A percentile compares a stretch with the other conserved stretches of the same genome.
Evolutionary conservation across 2,329 filamentous ascomycete species (phyloP).

Genomic region (Cladophialophora chaetospira): DNA sequence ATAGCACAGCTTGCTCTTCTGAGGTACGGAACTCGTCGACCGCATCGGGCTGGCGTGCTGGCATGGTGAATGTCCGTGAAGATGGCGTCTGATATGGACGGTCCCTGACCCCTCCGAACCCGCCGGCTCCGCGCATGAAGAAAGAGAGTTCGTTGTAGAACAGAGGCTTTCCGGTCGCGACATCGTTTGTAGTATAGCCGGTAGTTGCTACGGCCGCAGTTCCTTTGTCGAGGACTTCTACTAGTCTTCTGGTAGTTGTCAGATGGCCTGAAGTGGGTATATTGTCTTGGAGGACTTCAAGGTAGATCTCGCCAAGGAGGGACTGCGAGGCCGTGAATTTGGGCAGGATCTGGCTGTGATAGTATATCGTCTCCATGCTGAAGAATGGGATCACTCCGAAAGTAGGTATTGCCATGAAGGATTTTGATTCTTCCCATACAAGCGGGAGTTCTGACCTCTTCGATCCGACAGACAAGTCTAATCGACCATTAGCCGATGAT

Average conservation of each 20-base stretch:
- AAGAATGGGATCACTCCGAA: slow-evolving; percentile 94
- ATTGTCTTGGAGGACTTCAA: slow-evolving; percentile 87
- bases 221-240: slow-evolving; percentile 96
- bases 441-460: slow-evolving; percentile 84
- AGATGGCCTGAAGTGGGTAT: slow-evolving; percentile 71
- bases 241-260: slow-evolving; percentile 57
- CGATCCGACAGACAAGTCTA: slow-evolving; percentile 80
- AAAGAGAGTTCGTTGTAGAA: slow-evolving; percentile 97
- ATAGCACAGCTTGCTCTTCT: slow-evolving; percentile 88
- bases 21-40: slow-evolving; percentile 82
- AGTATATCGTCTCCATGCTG: slow-evolving; percentile 76
- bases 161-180: slow-evolving; percentile 78
- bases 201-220: slow-evolving; percentile 79
- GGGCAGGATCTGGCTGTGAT: slow-evolving; percentile 77
- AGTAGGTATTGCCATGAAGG: slow-evolving; percentile 84
- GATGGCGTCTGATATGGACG: slow-evolving; percentile 73
- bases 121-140: slow-evolving; percentile 86
- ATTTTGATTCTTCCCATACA: slow-evolving; percentile 83
- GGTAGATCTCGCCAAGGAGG: slow-evolving; percentile 95
- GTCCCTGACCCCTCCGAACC: slow-evolving; percentile 82
- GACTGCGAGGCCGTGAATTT: slow-evolving; percentile 99
- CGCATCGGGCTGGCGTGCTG: slow-evolving; percentile 73
- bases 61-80: slow-evolving; percentile 75
- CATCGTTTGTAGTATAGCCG: slow-evolving; percentile 79
- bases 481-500: not conserved